Base-by-base conservation (phyloP, 208 protist species). In the Trypanosoma mega region DNA sequence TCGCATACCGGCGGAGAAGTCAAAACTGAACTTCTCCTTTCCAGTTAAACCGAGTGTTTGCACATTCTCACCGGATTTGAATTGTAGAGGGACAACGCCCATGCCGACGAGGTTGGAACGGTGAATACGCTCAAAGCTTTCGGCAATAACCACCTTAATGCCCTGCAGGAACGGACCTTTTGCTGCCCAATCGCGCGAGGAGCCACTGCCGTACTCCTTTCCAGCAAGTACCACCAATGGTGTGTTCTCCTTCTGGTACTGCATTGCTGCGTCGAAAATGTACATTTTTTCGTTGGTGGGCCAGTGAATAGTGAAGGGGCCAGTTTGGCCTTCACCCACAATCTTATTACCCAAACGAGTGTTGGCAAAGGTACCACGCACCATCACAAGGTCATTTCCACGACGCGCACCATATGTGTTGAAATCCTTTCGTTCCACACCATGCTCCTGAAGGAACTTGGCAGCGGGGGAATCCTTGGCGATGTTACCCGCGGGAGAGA, bases 331-430 rank as follows among this genome's bases (percentile, higher is more conserved):
- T 52, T 90, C 83, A 41, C 78, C 82, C 12, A 95, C 70, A 50
- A 98, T 62, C 47, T 88, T 86, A 77, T 98, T 98, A 63, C 89
- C 80, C 8, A 98, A 68, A 62, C 93, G 83, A 24, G 94, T 97
- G 78, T 98, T 98, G 46, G 94, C 96, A 78, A 98, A 99, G 45
- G 96, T 98, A 56, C 96, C 97, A 59, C 96, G 87, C 55, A 92
- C 91, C 96, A 99, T 98, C 30, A 98, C 78, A 72, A 97, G 81
- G 54, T 99, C 96, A 70, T 98, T 98, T 51, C 96, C 97, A 68
- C 97, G 91, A 48, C 97, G 82, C 31, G 94, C 63, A 51, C 97
- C 97, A 69, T 98, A 99, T 34, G 92, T 96, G 73, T 98, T 98
- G 82, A 98, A 99, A 58, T 99, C 94, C 45, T 81, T 90, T 27